phyloP scores from a whole-genome alignment of 2,329 filamentous ascomycete species.

The Aspergillus novofumigatus region DNA sequence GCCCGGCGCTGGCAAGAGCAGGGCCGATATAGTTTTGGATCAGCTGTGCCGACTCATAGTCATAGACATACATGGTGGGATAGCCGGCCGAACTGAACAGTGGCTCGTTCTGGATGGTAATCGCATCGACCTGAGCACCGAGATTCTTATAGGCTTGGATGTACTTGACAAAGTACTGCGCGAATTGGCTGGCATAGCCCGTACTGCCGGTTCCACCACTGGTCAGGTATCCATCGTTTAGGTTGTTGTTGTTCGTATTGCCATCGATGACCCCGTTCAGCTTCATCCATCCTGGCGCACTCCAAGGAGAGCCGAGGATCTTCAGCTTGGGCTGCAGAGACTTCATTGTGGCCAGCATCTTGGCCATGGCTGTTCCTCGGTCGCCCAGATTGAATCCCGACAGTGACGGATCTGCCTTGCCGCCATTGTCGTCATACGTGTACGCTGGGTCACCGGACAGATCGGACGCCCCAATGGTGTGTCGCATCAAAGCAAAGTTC shows the following conservation, averaged over 20 bases:
- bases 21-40: slow-evolving; percentile 28
- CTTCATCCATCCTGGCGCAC: slow-evolving; percentile 40
- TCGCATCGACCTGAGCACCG: slow-evolving; percentile 33
- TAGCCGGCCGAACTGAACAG: slow-evolving; percentile 36
- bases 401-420: slow-evolving; percentile 28
- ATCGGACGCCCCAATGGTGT: slow-evolving; percentile 38
- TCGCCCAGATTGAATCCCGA: slow-evolving; percentile 29
- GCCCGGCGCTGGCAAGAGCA: slow-evolving; percentile 20
- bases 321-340: slow-evolving; percentile 31
- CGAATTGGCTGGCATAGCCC: slow-evolving; percentile 28
- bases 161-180: slow-evolving; percentile 37
- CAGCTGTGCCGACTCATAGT: slow-evolving; percentile 31
- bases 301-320: slow-evolving; percentile 36
- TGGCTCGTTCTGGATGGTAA: slow-evolving; percentile 39
- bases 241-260: slow-evolving; percentile 27
- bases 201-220: slow-evolving; percentile 24
- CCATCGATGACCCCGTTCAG: slow-evolving; percentile 31
- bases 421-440: slow-evolving; percentile 37
- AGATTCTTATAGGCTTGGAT: slow-evolving; percentile 31
- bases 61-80: slow-evolving; percentile 37
- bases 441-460: slow-evolving; percentile 31
- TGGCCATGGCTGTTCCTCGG: slow-evolving; percentile 35
- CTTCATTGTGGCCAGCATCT: slow-evolving; percentile 35
- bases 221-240: slow-evolving; percentile 25
- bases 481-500: slow-evolving; percentile 37